A percentile compares a stretch with the other conserved stretches of the same genome.
Evolutionary conservation across 139 green algal genomes (phyloP).

Genomic region (Volvox africanus): DNA sequence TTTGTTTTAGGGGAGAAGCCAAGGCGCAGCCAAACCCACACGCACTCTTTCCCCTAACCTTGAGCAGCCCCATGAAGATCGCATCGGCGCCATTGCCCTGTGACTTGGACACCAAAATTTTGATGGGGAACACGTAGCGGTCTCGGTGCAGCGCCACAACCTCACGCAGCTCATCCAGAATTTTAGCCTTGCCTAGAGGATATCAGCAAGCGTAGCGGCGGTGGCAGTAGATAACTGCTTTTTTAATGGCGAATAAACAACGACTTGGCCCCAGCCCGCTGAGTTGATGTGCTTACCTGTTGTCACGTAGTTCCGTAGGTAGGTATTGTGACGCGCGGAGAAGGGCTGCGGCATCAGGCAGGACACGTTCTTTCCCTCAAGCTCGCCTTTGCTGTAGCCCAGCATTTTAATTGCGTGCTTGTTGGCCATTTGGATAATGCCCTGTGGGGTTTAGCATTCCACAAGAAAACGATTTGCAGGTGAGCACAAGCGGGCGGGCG

Average conservation of each 20-base stretch:
- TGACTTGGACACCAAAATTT: conserved; percentile 53
- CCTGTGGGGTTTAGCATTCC: not conserved
- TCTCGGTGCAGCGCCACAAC: conserved; percentile 68
- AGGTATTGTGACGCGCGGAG: conserved; percentile 62
- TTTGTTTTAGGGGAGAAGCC: no score
- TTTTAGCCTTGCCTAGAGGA: conserved; percentile 54
- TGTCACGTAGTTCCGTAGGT: conserved; percentile 63
- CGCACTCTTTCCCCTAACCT: conserved; percentile 30
- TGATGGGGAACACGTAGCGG: conserved; percentile 58
- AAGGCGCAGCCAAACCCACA: no score
- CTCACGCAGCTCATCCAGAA: conserved; percentile 59
- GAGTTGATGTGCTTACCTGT: conserved; percentile 45
- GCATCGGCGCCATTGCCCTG: conserved; percentile 34
- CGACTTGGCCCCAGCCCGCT: no score
- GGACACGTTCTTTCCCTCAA: conserved; percentile 70
- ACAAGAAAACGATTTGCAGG: no score
- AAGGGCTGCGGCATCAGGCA: conserved; percentile 70
- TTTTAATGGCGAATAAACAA: no score
- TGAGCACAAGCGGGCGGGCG: no score
- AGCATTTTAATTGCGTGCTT: conserved; percentile 54
- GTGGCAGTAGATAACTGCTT: not conserved
- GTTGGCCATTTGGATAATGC: conserved; percentile 56
- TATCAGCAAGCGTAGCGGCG: no score
- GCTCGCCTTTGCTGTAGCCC: conserved; percentile 64
- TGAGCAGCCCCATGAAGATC: conserved; percentile 60